Evolutionary conservation across 257 asterid genomes (phyloP).

Genomic region (Solanum rostratum): DNA sequence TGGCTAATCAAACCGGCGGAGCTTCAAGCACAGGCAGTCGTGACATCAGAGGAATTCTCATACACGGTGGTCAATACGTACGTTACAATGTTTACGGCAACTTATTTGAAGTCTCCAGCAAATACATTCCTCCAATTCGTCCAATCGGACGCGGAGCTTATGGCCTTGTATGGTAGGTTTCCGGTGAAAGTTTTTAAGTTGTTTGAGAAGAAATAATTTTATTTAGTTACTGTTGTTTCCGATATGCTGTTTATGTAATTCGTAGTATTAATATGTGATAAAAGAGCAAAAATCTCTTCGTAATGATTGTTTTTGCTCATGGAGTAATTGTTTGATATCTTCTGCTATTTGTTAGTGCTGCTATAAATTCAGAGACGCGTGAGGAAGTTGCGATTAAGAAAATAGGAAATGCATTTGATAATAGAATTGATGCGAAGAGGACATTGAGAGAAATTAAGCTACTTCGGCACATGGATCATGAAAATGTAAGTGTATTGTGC

Average conservation of each 20-base stretch:
- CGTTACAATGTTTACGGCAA: constrained; percentile 68
- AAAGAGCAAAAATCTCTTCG: not conserved
- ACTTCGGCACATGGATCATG: constrained; percentile 76
- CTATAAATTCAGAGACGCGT: constrained; percentile 51
- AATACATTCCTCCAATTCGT: constrained; percentile 73
- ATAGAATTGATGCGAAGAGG: constrained; percentile 71
- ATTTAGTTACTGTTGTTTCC: not conserved
- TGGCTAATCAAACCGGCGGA: constrained; percentile 31
- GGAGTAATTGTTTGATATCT: not conserved
- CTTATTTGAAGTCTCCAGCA: constrained; percentile 55
- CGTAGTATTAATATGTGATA: not conserved
- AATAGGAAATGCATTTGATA: constrained; percentile 75
- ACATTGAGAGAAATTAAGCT: constrained; percentile 79
- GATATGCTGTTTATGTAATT: not conserved
- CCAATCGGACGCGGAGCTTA: constrained; percentile 93
- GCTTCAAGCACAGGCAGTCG: constrained; percentile 10
- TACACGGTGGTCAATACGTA: constrained; percentile 61
- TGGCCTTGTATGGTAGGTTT: constrained; percentile 72
- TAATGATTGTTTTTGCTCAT: not conserved
- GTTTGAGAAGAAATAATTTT: not conserved
- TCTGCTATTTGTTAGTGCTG: constrained; percentile 41
- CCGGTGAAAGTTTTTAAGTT: not conserved
- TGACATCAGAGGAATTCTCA: constrained; percentile 33
- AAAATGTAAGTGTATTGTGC: constrained; percentile 37
- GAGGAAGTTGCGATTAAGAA: constrained; percentile 84